phyloP scores from a whole-genome alignment of 345 rosid genomes.

The Rhodomyrtus tomentosa region DNA sequence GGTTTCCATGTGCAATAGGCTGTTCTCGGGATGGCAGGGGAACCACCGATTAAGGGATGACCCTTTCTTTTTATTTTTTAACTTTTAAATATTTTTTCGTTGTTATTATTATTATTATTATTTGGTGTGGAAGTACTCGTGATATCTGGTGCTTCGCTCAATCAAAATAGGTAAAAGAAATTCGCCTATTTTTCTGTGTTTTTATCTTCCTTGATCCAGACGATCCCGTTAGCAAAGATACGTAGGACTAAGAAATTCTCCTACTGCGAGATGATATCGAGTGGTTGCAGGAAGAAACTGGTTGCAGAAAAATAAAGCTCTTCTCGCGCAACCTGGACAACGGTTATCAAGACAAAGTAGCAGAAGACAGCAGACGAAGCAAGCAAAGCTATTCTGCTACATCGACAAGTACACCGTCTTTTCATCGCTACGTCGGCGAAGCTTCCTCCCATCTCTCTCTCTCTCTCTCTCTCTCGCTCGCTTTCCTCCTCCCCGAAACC shows the following conservation, averaged over 20 bases:
- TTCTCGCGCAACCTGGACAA: neutral
- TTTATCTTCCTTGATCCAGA: neutral
- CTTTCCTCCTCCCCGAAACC: neutral
- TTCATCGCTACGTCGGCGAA: neutral
- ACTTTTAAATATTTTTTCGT: neutral
- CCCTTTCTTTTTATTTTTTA: too few species aligned
- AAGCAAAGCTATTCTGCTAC: neutral
- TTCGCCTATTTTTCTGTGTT: neutral
- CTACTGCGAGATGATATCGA: neutral
- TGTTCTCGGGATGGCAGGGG: too few species aligned
- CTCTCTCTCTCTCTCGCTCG: neutral
- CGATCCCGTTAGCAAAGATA: neutral
- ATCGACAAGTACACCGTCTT: neutral
- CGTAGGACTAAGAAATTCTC: neutral
- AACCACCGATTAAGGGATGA: too few species aligned
- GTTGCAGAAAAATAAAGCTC: neutral
- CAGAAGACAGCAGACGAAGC: neutral
- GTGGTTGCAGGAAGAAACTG: neutral
- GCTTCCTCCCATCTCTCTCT: neutral
- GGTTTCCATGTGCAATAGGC: too few species aligned
- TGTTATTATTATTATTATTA: too few species aligned
- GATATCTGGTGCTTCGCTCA: neutral
- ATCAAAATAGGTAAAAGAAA: neutral
- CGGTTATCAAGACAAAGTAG: neutral
- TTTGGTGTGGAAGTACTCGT: too few species aligned